Evolutionary conservation across 2,329 filamentous ascomycete species (phyloP), one percentile per base, ranked within the genome.

Genomic region (Fusarium nisikadoi): DNA sequence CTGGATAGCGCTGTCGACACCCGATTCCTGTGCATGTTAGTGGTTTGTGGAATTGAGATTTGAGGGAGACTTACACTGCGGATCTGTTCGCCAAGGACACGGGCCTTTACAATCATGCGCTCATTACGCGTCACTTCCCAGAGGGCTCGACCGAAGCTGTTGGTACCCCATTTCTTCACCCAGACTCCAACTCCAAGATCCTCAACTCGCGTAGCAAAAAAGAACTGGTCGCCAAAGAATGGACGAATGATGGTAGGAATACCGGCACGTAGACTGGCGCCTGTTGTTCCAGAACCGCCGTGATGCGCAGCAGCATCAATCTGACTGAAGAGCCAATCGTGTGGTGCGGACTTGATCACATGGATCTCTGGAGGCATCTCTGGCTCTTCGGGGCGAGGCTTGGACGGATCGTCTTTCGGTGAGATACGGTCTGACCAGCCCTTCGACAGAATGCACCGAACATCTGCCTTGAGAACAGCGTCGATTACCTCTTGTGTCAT

Each of bases 221-320:
- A 99, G 86, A 93, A 98, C 79, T 99, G 96, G 77, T 99, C 96
- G 9, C 96, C 96, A 79, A 99, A 99, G 85, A 98, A 99, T 0
- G 96, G 96, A 68, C 95, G 93, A 79, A 98, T 93, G 71, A 99
- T 95, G 1, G 96, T 98, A 0, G 96, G 96, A 9, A 97, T 90
- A 5, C 96, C 96, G 1, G 95, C 95, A 57, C 96, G 89, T 53
- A 99, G 85, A 80, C 94, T 97, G 2, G 96, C 96, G 4, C 96
- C 96, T 0, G 96, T 99, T 0, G 96, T 99, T 4, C 96, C 96
- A 8, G 94, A 94, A 9, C 96, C 96, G 52, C 96, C 96, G 78
- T 99, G 96, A 79, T 99, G 96, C 12, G 93, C 94, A 6, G 93
- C 95, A 8, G 95, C 96, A 78, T 99, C 96, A 62, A 99, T 94